phyloP scores from a whole-genome alignment of 192 early-diverging fungal genomes.

The Polychytrium aggregatum region DNA sequence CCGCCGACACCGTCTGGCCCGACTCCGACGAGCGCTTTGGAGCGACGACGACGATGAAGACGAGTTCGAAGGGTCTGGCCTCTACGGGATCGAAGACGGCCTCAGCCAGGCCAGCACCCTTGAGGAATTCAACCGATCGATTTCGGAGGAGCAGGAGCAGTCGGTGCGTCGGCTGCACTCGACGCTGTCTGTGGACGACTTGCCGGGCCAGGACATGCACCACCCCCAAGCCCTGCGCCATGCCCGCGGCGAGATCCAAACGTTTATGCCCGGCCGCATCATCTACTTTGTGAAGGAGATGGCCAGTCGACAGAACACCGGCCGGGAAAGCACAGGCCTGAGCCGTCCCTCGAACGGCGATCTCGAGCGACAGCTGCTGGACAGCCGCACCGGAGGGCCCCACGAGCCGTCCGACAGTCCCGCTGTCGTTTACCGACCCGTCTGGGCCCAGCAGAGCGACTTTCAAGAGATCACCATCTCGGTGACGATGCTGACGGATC shows the following conservation, averaged over 20 bases:
- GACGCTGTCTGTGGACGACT: neutral
- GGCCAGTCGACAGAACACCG: neutral
- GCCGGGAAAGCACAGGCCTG: neutral
- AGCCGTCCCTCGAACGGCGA: neutral
- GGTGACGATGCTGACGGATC: conserved; percentile 28
- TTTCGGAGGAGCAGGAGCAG: neutral
- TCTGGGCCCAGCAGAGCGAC: conserved; percentile 17
- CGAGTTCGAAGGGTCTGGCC: neutral
- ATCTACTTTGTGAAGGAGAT: conserved; percentile 20
- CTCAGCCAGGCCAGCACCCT: neutral
- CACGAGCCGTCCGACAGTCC: neutral
- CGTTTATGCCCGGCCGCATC: conserved; percentile 28
- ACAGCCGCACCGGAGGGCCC: neutral
- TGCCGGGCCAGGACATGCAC: neutral
- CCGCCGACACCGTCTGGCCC: too few species aligned
- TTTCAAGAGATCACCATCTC: conserved; percentile 31
- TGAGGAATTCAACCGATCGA: neutral
- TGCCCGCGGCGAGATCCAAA: conserved; percentile 2
- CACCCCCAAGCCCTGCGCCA: neutral
- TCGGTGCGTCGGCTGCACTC: neutral
- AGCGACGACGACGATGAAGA: too few species aligned
- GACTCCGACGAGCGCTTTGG: too few species aligned
- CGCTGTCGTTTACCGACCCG: conserved; percentile 14
- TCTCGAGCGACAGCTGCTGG: neutral
- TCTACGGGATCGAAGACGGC: neutral